A percentile compares a stretch with the other conserved stretches of the same genome.
These are phyloP conservation scores for Epipyxis sp. DNA, from an alignment of 108 stramenopile genomes.

Conservation along the genomic window DNA sequence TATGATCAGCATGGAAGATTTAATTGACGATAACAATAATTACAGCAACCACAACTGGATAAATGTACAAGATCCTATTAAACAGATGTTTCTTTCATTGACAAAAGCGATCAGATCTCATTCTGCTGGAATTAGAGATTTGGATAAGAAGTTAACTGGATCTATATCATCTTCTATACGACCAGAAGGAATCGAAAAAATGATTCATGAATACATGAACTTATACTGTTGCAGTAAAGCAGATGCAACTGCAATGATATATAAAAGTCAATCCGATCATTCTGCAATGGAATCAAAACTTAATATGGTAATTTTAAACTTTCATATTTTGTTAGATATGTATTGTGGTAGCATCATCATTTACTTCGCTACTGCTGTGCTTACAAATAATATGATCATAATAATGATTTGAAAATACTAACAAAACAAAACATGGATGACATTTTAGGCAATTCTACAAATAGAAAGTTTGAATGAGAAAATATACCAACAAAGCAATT, in stretches of 20 bases:
- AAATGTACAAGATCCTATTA: conserved; percentile 22
- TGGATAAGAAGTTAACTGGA: conserved; percentile 14
- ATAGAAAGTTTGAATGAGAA: too few relatives aligned
- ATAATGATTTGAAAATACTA: too few relatives aligned
- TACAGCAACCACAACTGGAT: conserved; percentile 8
- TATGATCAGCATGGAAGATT: conserved; percentile 15
- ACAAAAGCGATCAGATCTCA: conserved; percentile 20
- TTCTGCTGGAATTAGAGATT: not conserved
- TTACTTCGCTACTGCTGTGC: too few relatives aligned
- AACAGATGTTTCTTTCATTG: conserved; percentile 19
- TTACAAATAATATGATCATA: too few relatives aligned
- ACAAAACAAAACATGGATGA: too few relatives aligned
- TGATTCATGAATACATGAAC: not conserved
- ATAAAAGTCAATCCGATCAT: too few relatives aligned
- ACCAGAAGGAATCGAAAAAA: not conserved
- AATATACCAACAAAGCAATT: too few relatives aligned
- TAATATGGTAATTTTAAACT: too few relatives aligned
- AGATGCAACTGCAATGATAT: not conserved
- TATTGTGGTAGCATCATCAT: too few relatives aligned
- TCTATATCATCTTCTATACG: not conserved
- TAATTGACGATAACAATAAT: conserved; percentile 3
- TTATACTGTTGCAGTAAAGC: not conserved
- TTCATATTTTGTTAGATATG: too few relatives aligned
- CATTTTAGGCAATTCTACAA: too few relatives aligned
- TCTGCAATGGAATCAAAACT: too few relatives aligned